phyloP scores from a whole-genome alignment of 2,329 filamentous ascomycete genomes.

The Corinectria fuckeliana region DNA sequence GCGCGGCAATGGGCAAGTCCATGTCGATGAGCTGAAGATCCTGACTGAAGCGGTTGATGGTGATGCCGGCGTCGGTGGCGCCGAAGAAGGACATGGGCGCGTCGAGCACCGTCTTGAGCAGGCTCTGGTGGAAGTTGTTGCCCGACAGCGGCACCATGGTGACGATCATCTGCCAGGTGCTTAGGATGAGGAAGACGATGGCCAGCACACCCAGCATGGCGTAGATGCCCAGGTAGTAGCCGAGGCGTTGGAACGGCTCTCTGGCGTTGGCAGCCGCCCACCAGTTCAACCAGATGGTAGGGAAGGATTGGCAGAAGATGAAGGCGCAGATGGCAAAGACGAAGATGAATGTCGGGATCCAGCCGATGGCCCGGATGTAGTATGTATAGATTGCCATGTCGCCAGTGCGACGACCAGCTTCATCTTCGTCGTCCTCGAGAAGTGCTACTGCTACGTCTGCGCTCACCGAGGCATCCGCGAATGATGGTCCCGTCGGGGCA shows the following conservation, averaged over 20 bases:
- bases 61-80: slow-evolving; percentile 43
- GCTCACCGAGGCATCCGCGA: not conserved
- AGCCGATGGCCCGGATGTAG: slow-evolving; percentile 38
- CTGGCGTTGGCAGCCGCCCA: slow-evolving; percentile 33
- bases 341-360: slow-evolving; percentile 31
- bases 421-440: slow-evolving; percentile 9
- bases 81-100: slow-evolving; percentile 46
- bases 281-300: slow-evolving; percentile 38
- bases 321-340: slow-evolving; percentile 33
- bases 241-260: slow-evolving; percentile 22
- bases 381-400: slow-evolving; percentile 34
- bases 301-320: slow-evolving; percentile 36
- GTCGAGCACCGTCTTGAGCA: slow-evolving; percentile 32
- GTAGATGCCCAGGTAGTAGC: slow-evolving; percentile 35
- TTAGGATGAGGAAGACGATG: slow-evolving; percentile 26
- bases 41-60: slow-evolving; percentile 49
- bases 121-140: slow-evolving; percentile 28
- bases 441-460: not conserved
- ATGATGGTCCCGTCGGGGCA: not conserved
- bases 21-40: slow-evolving; percentile 49
- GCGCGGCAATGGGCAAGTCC: slow-evolving; percentile 39
- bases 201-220: slow-evolving; percentile 27
- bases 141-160: slow-evolving; percentile 35
- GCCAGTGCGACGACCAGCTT: slow-evolving; percentile 24
- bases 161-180: slow-evolving; percentile 37